phyloP scores from a whole-genome alignment of 2,329 filamentous ascomycete species.

The Canariomyces notabilis region DNA sequence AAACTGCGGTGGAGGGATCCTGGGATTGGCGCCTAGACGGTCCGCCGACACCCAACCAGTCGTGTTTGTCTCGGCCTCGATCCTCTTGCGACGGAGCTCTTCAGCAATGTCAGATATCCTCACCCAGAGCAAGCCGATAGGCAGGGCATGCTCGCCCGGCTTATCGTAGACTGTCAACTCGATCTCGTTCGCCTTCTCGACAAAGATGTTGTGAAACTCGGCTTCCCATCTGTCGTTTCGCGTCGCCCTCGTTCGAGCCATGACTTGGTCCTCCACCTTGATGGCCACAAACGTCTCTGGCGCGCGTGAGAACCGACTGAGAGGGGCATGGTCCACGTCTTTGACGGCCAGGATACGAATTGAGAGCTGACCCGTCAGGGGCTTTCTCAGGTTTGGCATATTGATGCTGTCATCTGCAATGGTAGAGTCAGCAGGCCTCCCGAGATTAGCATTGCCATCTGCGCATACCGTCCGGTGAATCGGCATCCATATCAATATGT shows the following conservation, averaged over 20 bases:
- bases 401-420: conserved; percentile 87
- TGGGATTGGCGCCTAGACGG: conserved; percentile 66
- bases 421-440: conserved; percentile 5
- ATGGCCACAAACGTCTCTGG: conserved; percentile 94
- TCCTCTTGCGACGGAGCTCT: conserved; percentile 94
- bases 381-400: conserved; percentile 89
- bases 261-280: conserved; percentile 92
- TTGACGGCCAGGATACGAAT: conserved; percentile 84
- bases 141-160: conserved; percentile 80
- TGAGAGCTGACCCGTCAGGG: conserved; percentile 84
- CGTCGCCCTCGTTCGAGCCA: conserved; percentile 79
- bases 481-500: conserved; percentile 86
- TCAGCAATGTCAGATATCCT: conserved; percentile 95
- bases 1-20: conserved; percentile 49
- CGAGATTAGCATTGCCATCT: too few species aligned
- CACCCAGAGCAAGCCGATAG: conserved; percentile 94
- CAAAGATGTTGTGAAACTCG: conserved; percentile 85
- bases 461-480: conserved; percentile 71
- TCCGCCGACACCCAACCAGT: conserved; percentile 97
- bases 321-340: conserved; percentile 89
- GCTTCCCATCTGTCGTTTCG: conserved; percentile 87
- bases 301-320: conserved; percentile 76
- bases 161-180: conserved; percentile 98
- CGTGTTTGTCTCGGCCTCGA: conserved; percentile 90
- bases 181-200: conserved; percentile 98